Base-by-base conservation (phyloP, 495 filamentous ascomycete species). In the Evernia prunastri region DNA sequence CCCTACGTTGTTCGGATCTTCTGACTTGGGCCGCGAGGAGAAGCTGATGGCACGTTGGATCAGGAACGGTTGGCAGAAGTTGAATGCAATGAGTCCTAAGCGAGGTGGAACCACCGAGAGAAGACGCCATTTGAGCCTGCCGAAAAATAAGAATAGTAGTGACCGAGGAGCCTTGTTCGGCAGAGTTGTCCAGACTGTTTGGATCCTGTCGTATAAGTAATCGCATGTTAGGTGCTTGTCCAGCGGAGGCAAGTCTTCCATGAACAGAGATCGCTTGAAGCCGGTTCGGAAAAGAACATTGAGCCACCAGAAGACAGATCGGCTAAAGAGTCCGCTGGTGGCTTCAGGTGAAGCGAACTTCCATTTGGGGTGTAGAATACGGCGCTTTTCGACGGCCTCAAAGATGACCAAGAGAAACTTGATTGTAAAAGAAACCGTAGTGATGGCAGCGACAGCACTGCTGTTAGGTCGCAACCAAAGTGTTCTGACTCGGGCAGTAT, bases 61-160 rank as follows among this genome's bases (percentile, higher is more conserved):
- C 27, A 90, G 76, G 53, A 90, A 78, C 5, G 87, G 87, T 68
- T 89, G 87, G 47, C 79, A 81, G 64, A 86, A 83, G 59, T 76
- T 81, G 70, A 89, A 84, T 0, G 76, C 86, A 27, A 81, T 83
- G 4, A 84, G 76, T 42, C 73, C 80, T 3, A 80, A 70, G 37
- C 85, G 72, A 4, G 86, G 83, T 4, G 78, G 77, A 54, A 85
- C 73, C 6, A 74, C 81, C 13, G 78, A 71, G 5, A 79, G 67
- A 6, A 87, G 57, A 56, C 77, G 76, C 69, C 70, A 74, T 61
- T 75, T 80, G 53, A 86, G 72, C 43, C 76, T 80, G 39, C 70
- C 73, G 31, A 86, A 66, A 11, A 77, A 73, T 3, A 76, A 72
- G 12, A 70, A 62, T n/a, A 83, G 78, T 4, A 89, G 73, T 0